A percentile compares a stretch with the other conserved stretches of the same genome.
phyloP scores from a whole-genome alignment of 345 rosid genomes.

The Bretschneidera sinensis region DNA sequence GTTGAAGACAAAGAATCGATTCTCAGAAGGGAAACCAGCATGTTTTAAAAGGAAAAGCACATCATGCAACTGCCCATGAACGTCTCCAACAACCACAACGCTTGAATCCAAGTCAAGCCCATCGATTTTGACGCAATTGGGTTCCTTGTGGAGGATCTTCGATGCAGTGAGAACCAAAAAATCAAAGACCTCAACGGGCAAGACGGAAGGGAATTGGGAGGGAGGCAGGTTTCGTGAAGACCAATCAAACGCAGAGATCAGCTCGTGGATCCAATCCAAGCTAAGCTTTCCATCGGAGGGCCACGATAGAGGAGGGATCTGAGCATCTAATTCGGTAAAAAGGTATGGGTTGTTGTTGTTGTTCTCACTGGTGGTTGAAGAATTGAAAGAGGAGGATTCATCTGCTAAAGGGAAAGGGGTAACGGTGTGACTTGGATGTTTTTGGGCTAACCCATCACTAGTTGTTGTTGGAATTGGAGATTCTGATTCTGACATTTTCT shows the following conservation, averaged over 20 bases:
- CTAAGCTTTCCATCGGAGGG: slow-evolving; percentile 54
- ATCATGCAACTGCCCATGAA: slow-evolving; percentile 95
- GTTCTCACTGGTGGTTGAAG: too few species aligned
- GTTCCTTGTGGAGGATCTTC: slow-evolving; percentile 83
- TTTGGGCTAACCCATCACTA: too few species aligned
- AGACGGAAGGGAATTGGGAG: slow-evolving; percentile 43
- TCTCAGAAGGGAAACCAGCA: slow-evolving; percentile 62
- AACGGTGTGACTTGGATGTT: too few species aligned
- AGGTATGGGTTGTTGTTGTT: too few species aligned
- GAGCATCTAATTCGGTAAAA: background rate
- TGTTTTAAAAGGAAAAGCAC: slow-evolving; percentile 51
- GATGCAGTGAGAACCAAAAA: slow-evolving; percentile 68
- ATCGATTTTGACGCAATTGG: slow-evolving; percentile 60
- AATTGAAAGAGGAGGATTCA: too few species aligned
- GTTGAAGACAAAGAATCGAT: slow-evolving; percentile 76
- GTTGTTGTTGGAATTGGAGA: too few species aligned
- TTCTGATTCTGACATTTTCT: slow-evolving; percentile 3
- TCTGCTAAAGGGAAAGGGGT: too few species aligned
- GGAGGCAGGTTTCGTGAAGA: slow-evolving; percentile 66
- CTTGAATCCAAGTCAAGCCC: slow-evolving; percentile 35
- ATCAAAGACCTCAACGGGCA: slow-evolving; percentile 72
- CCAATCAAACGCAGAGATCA: slow-evolving; percentile 63
- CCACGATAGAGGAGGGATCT: slow-evolving; percentile 44
- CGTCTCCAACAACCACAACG: slow-evolving; percentile 87
- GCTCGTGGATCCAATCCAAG: slow-evolving; percentile 53